A percentile compares a stretch with the other conserved stretches of the same genome.
Conservation (phyloP, 1,139 yeast species). For the Entelexis paramagnoliae region DNA sequence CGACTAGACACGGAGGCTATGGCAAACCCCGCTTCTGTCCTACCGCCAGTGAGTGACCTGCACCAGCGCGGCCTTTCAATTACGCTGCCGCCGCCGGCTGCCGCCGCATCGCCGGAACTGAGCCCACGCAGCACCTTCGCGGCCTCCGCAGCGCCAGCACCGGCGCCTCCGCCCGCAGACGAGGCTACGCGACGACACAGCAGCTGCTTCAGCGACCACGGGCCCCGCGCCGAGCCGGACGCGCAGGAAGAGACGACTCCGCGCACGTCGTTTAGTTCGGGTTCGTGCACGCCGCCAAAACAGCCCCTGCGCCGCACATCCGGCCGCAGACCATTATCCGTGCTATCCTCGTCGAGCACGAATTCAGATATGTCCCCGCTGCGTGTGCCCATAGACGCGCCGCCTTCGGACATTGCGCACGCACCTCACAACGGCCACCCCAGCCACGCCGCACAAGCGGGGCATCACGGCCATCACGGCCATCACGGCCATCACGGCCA, state of each 20-base stretch:
- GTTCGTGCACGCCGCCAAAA: slow-evolving; percentile 10
- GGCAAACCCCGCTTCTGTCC: neutral
- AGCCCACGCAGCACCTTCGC: neutral
- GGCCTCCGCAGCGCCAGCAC: neutral
- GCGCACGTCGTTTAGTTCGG: slow-evolving; percentile 6
- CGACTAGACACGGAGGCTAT: neutral
- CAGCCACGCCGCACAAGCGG: too few species aligned
- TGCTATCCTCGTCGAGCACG: slow-evolving; percentile 16
- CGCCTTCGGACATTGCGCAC: neutral
- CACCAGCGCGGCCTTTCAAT: neutral
- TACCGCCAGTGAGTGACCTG: neutral
- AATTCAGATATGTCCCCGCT: slow-evolving; percentile 17
- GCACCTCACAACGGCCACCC: neutral
- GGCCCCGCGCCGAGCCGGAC: neutral
- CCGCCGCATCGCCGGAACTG: neutral
- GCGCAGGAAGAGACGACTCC: slow-evolving; percentile 8
- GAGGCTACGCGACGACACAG: too few species aligned
- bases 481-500: too few species aligned
- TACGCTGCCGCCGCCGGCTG: neutral
- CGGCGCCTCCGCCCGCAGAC: too few species aligned
- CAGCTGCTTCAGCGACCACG: too few species aligned
- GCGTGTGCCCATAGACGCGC: neutral
- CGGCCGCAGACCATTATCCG: slow-evolving; percentile 18
- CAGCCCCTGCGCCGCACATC: slow-evolving; percentile 10
- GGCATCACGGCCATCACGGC: too few species aligned